Percentiles rank a stretch among this genome's conserved stretches.
Evolutionary conservation across 345 rosid species (phyloP).

Genomic region (Populus pruinosa): DNA sequence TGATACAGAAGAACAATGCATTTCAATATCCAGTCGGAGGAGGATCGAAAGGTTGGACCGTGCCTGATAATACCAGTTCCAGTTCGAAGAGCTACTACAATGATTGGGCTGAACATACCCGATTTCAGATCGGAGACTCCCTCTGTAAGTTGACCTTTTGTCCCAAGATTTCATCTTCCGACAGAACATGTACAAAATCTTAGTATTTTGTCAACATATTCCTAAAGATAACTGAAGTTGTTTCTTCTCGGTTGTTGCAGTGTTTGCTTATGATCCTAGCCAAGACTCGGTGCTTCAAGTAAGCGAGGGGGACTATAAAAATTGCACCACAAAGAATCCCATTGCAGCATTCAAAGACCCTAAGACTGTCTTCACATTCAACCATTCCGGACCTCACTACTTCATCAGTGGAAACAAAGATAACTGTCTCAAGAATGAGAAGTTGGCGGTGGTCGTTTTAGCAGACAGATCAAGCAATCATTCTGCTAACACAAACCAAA

Average conservation of each 20-base stretch:
- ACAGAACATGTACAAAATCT: no score
- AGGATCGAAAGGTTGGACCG: slow-evolving; percentile 60
- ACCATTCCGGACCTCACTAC: slow-evolving; percentile 52
- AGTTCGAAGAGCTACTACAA: slow-evolving; percentile 24
- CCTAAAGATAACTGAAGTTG: neutral
- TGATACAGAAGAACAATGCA: slow-evolving; percentile 44
- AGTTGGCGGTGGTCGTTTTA: slow-evolving; percentile 53
- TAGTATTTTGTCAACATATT: no score
- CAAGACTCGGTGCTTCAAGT: slow-evolving; percentile 76
- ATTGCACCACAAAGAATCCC: slow-evolving; percentile 49
- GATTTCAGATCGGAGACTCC: slow-evolving; percentile 82
- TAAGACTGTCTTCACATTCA: slow-evolving; percentile 54
- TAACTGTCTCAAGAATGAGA: slow-evolving; percentile 64
- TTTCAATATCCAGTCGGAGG: slow-evolving; percentile 64
- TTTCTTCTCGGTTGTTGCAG: slow-evolving; percentile 31
- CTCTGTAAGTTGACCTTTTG: slow-evolving; percentile 41
- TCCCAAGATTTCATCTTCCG: neutral
- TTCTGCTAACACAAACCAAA: slow-evolving; percentile 17
- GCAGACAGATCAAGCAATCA: slow-evolving; percentile 51
- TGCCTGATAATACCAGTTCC: slow-evolving; percentile 35
- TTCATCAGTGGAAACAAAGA: slow-evolving; percentile 81
- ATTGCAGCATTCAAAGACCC: slow-evolving; percentile 39
- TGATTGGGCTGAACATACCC: slow-evolving; percentile 70
- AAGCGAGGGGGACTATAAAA: slow-evolving; percentile 47
- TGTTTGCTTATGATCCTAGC: slow-evolving; percentile 47